These are phyloP conservation scores for Fusarium sp. DNA, from an alignment of 2,329 filamentous ascomycete genomes.

Conservation along the genomic window DNA sequence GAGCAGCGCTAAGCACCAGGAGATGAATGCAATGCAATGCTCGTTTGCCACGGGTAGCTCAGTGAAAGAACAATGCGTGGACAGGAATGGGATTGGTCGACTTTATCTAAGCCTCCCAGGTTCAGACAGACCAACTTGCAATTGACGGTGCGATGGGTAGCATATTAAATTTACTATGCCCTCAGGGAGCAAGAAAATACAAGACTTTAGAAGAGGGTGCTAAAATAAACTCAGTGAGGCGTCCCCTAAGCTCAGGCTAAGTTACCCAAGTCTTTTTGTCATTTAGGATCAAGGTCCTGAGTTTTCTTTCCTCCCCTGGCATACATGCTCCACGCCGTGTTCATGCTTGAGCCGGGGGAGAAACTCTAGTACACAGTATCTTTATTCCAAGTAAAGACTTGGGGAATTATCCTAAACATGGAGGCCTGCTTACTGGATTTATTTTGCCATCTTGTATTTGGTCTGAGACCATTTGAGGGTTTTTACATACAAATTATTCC, in stretches of 20 bases:
- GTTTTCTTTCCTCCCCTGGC: too few species aligned
- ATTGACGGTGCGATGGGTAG: not conserved
- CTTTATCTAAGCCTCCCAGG: constrained; percentile 25
- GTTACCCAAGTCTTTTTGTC: too few species aligned
- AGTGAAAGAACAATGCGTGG: constrained; percentile 1
- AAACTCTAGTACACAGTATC: not conserved
- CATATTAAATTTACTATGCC: not conserved
- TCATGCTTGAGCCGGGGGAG: constrained; percentile 8
- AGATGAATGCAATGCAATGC: constrained; percentile 6
- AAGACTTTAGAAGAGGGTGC: too few species aligned
- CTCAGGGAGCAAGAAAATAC: too few species aligned
- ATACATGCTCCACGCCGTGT: constrained; percentile 9
- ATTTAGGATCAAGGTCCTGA: too few species aligned
- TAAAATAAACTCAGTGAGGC: too few species aligned
- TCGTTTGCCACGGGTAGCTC: not conserved
- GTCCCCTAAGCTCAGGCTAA: too few species aligned
- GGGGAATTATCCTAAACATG: not conserved
- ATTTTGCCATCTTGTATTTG: not conserved
- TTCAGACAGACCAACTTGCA: not conserved
- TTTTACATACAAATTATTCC: constrained; percentile 6
- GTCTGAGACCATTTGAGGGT: constrained; percentile 17
- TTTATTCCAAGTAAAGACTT: not conserved
- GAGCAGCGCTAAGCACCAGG: constrained; percentile 17
- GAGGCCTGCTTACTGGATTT: too few species aligned
- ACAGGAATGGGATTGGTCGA: constrained; percentile 12